These are phyloP conservation scores for Dendrostoma leiphaemia DNA, from an alignment of 2,329 filamentous ascomycete genomes.

Conservation along the genomic window DNA sequence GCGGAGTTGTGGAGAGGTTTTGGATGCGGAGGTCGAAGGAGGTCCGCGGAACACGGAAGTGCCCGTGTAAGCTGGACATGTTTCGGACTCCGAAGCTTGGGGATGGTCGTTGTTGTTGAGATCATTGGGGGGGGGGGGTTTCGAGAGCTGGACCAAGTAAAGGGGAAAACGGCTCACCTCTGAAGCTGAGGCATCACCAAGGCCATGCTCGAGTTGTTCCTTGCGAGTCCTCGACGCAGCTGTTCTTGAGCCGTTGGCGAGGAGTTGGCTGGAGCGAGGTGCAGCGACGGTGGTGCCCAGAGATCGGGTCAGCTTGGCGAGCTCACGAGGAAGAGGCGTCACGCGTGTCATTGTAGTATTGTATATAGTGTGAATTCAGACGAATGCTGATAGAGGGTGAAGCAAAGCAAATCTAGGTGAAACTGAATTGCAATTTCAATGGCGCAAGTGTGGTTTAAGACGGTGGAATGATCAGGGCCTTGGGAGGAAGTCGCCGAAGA, in stretches of 20 bases:
- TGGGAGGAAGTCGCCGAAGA: neutral
- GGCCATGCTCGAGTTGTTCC: conserved; percentile 42
- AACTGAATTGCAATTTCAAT: neutral
- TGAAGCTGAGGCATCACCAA: conserved; percentile 8
- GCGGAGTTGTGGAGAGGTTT: neutral
- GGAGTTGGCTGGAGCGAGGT: conserved; percentile 31
- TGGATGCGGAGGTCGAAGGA: neutral
- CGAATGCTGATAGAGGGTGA: no score
- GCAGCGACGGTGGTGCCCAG: conserved; percentile 41
- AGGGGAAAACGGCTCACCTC: conserved; percentile 10
- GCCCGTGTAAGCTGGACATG: neutral
- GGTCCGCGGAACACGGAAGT: neutral
- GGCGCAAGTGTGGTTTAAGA: neutral
- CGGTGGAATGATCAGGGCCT: conserved; percentile 1
- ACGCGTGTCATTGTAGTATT: conserved; percentile 44
- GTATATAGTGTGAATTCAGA: neutral
- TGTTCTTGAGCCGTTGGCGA: conserved; percentile 34
- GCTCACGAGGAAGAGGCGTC: conserved; percentile 37
- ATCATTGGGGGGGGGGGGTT: neutral
- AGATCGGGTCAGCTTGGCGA: conserved; percentile 47
- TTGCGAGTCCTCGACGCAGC: conserved; percentile 43
- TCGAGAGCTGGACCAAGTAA: neutral
- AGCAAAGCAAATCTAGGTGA: no score
- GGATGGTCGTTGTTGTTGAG: neutral
- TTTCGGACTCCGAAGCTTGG: conserved; percentile 5